These are phyloP conservation scores for Dipodascus albidus DNA, from an alignment of 805 yeast genomes.

Conservation along the genomic window DNA sequence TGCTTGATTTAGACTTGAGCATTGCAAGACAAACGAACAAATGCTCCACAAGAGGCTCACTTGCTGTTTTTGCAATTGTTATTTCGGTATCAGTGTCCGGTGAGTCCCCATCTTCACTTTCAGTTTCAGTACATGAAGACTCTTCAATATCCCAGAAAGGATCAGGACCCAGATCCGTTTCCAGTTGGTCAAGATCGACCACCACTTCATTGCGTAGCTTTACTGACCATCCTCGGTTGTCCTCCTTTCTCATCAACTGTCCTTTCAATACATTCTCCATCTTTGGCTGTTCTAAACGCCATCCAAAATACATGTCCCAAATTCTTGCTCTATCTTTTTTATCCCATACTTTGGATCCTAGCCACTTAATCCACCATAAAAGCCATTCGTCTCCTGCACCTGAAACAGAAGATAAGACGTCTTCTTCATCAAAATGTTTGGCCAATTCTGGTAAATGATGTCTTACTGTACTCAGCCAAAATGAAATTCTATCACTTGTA, in stretches of 20 bases:
- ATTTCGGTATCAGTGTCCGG: not conserved
- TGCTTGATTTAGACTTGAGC: conserved; percentile 65
- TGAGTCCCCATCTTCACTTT: not conserved
- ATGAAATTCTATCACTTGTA: conserved; percentile 53
- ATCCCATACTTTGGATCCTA: conserved; percentile 79
- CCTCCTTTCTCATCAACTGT: not conserved
- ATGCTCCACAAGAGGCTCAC: conserved; percentile 48
- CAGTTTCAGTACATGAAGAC: conserved; percentile 14
- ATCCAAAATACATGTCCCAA: conserved; percentile 82
- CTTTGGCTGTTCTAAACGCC: conserved; percentile 26
- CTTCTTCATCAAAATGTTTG: conserved; percentile 69
- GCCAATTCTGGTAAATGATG: conserved; percentile 65
- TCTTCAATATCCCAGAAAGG: conserved; percentile 44
- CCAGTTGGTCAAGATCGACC: not conserved
- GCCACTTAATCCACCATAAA: conserved; percentile 89
- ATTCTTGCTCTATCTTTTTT: conserved; percentile 72
- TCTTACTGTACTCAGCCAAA: conserved; percentile 53
- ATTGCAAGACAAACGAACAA: conserved; percentile 69
- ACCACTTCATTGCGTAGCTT: conserved; percentile 3
- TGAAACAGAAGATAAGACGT: conserved; percentile 44
- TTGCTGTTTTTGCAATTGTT: not conserved
- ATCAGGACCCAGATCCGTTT: conserved; percentile 38
- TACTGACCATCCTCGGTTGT: conserved; percentile 7
- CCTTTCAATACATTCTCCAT: conserved; percentile 2
- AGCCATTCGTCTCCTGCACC: conserved; percentile 73